Base-by-base conservation (phyloP, 352 stramenopile species). In the Phytophthora ohioensis region DNA sequence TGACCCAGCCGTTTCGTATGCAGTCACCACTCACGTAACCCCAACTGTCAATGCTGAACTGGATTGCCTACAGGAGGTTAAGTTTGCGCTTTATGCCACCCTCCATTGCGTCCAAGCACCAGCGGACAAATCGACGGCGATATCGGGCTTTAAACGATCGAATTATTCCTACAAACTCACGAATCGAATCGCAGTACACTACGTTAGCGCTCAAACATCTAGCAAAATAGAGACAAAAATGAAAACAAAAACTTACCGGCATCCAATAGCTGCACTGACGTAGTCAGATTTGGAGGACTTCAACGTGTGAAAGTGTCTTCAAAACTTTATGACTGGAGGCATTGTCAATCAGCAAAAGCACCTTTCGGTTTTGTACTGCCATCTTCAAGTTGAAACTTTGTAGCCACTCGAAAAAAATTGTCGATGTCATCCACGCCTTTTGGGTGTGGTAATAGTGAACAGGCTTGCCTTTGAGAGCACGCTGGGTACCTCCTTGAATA, bases 341-440 rank as follows among this genome's bases (percentile, higher is more conserved):
- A 30, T 67, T 58, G 30, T 67, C 58, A 45, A 67, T 35, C n/a
- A 58, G 38, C 12, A 67, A 17, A 46, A 67, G 58, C 11, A 67
- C 47, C n/a, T 52, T 58, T 10, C 48, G 48, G 21, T 58, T 55
- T 46, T 58, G 11, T 7, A 34, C 38, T 36, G 58, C 58, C 47
- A 67, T 58, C 12, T 46, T 67, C 9, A 58, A 49, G 31, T 67
- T 56, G 34, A 64, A 64, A 17, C 17, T 30, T 39, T 55, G 32
- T 42, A 64, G 57, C 57, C 57, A 64, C n/a, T 57, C 17, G n/a
- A 47, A 55, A 48, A 42, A 51, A 57, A 64, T 57, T 3, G 31
- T 31, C 15, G 57, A 17, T 56, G 57, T 57, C 57, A 64, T 64
- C 57, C 45, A 48, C 17, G 35, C 45, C 21, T 64, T 64, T 5